Evolutionary conservation across 2,329 filamentous ascomycete genomes (phyloP).

Genomic region (Volutella citrinella): DNA sequence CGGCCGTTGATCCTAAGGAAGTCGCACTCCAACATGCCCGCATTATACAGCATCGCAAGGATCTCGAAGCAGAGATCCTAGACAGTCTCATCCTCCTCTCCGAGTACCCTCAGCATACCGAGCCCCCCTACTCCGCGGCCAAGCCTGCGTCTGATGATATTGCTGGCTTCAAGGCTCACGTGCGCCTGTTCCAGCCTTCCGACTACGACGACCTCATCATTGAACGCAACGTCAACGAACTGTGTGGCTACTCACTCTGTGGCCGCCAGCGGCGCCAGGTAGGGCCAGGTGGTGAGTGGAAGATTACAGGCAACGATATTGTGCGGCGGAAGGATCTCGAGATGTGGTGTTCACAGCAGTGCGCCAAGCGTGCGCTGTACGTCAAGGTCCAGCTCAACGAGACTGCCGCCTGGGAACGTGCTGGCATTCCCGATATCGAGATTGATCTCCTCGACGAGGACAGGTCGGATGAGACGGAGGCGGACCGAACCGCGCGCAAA

Average conservation of each 20-base stretch:
- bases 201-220: conserved; percentile 88
- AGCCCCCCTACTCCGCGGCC: conserved; percentile 38
- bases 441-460: conserved; percentile 69
- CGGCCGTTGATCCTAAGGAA: conserved; percentile 44
- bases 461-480: conserved; percentile 44
- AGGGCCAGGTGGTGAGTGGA: conserved; percentile 60
- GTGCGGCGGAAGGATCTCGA: conserved; percentile 71
- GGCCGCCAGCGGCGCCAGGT: conserved; percentile 57
- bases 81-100: conserved; percentile 69
- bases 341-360: conserved; percentile 82
- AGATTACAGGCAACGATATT: conserved; percentile 61
- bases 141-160: conserved; percentile 57
- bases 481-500: conserved; percentile 33
- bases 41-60: conserved; percentile 78
- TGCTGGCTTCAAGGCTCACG: conserved; percentile 59
- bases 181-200: conserved; percentile 75
- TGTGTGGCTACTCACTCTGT: conserved; percentile 85
- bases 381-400: conserved; percentile 86
- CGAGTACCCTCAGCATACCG: conserved; percentile 46
- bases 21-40: conserved; percentile 79
- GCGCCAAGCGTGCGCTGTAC: conserved; percentile 77
- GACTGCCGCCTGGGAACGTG: conserved; percentile 80
- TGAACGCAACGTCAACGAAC: conserved; percentile 80
- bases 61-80: conserved; percentile 71
- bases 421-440: conserved; percentile 51